phyloP scores from a whole-genome alignment of 192 early-diverging fungal species.

The Allomyces javanicus region DNA sequence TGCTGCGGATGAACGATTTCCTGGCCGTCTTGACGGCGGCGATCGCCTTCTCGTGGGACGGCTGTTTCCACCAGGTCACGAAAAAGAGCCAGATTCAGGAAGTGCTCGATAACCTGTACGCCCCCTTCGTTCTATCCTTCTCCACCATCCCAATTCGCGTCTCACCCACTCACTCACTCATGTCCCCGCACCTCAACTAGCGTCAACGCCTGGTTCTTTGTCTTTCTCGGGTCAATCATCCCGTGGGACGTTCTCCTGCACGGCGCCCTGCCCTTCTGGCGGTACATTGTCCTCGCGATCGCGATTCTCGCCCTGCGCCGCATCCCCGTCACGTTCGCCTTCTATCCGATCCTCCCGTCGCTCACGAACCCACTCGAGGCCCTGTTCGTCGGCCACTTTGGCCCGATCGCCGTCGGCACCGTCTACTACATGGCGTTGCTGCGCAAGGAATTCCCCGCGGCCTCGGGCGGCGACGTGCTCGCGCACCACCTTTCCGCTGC shows the following conservation, averaged over 20 bases:
- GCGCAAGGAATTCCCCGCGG: background rate
- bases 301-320: constrained; percentile 48
- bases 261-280: constrained; percentile 36
- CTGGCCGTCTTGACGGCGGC: constrained; percentile 61
- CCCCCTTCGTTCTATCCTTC: constrained; percentile 77
- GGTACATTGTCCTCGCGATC: constrained; percentile 35
- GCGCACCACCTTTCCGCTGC: background rate
- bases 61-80: constrained; percentile 69
- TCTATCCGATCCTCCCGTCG: constrained; percentile 46
- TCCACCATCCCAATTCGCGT: constrained; percentile 23
- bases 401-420: constrained; percentile 58
- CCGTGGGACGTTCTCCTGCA: constrained; percentile 49
- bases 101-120: constrained; percentile 66
- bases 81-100: constrained; percentile 73
- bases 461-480: background rate
- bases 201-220: background rate
- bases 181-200: background rate
- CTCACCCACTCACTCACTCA: background rate
- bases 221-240: background rate
- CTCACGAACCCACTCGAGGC: constrained; percentile 51
- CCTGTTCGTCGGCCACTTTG: constrained; percentile 75
- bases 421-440: constrained; percentile 24
- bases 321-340: constrained; percentile 40
- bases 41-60: constrained; percentile 70
- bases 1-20: constrained; percentile 53